Conservation (phyloP, 2,329 filamentous ascomycete species). For the Microsporum ferrugineum region DNA sequence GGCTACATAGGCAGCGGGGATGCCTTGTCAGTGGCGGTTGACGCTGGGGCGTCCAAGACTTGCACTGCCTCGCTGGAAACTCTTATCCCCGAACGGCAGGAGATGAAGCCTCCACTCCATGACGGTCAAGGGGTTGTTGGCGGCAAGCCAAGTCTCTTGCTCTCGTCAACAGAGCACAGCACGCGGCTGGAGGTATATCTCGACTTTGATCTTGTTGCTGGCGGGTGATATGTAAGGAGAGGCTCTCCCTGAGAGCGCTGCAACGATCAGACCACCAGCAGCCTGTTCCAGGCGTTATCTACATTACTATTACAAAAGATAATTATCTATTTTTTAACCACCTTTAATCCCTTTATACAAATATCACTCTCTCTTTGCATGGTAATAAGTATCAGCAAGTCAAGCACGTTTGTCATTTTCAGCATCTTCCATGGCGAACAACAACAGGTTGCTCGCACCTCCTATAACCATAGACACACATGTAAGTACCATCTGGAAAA, state of each 20-base stretch:
- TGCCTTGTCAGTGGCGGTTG: conserved; percentile 1
- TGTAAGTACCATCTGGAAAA: conserved; percentile 5
- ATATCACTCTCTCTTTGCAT: neutral
- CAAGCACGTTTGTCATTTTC: neutral
- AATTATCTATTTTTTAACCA: neutral
- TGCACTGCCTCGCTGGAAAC: conserved; percentile 4
- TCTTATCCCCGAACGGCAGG: conserved; percentile 4
- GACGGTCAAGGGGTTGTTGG: neutral
- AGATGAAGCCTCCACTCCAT: conserved; percentile 2
- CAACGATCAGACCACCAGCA: neutral
- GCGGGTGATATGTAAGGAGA: conserved; percentile 1
- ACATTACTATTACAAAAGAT: neutral
- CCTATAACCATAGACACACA: conserved; percentile 14
- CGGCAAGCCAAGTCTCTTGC: neutral
- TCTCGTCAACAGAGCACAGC: neutral
- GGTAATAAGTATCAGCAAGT: neutral
- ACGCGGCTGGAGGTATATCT: neutral
- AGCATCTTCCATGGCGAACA: conserved; percentile 11
- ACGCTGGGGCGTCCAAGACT: conserved; percentile 3
- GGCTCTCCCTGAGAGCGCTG: neutral
- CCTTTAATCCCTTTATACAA: neutral
- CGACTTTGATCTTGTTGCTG: neutral
- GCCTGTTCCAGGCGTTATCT: neutral
- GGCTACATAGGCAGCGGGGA: neutral
- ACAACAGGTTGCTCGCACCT: conserved; percentile 13